A percentile compares a stretch with the other conserved stretches of the same genome.
These are phyloP conservation scores for Aspergillus homomorphus DNA, from an alignment of 495 filamentous ascomycete genomes.

Conservation along the genomic window DNA sequence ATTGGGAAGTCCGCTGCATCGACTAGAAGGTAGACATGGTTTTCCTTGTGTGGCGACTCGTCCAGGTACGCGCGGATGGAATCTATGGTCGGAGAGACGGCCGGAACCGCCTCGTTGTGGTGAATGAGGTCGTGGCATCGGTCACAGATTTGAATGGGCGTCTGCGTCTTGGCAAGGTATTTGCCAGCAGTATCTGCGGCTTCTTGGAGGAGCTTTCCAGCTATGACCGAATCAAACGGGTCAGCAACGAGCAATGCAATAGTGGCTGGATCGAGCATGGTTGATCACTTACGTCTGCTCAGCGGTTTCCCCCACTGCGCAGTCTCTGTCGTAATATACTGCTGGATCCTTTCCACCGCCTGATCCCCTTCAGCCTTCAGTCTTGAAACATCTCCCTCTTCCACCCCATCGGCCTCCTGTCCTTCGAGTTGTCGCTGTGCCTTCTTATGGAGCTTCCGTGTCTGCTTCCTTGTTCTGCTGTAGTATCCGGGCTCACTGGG, in stretches of 20 bases:
- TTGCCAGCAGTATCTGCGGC: conserved; percentile 27
- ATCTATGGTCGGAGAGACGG: conserved; percentile 72
- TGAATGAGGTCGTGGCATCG: conserved; percentile 81
- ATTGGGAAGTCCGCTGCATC: conserved; percentile 97
- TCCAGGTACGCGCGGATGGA: conserved; percentile 77
- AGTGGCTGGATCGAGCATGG: not conserved
- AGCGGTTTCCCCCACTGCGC: conserved; percentile 11
- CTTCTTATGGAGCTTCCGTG: conserved; percentile 33
- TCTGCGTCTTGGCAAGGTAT: conserved; percentile 19
- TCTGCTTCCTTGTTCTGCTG: conserved; percentile 50
- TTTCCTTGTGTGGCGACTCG: conserved; percentile 79
- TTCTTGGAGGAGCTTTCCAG: conserved; percentile 39
- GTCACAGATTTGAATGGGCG: conserved; percentile 61
- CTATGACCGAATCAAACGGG: conserved; percentile 15
- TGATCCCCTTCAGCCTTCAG: conserved; percentile 20
- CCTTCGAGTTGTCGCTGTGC: conserved; percentile 43
- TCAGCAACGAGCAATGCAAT: conserved; percentile 2
- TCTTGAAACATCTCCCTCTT: conserved; percentile 4
- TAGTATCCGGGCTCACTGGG: conserved; percentile 78
- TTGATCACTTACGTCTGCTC: conserved; percentile 22
- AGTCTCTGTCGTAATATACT: conserved; percentile 6
- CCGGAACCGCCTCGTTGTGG: conserved; percentile 64
- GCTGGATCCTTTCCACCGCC: conserved; percentile 17
- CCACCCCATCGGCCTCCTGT: conserved; percentile 8
- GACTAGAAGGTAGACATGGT: conserved; percentile 96